Conservation (phyloP, 805 yeast species). For the Martiniozyma abietophila region DNA sequence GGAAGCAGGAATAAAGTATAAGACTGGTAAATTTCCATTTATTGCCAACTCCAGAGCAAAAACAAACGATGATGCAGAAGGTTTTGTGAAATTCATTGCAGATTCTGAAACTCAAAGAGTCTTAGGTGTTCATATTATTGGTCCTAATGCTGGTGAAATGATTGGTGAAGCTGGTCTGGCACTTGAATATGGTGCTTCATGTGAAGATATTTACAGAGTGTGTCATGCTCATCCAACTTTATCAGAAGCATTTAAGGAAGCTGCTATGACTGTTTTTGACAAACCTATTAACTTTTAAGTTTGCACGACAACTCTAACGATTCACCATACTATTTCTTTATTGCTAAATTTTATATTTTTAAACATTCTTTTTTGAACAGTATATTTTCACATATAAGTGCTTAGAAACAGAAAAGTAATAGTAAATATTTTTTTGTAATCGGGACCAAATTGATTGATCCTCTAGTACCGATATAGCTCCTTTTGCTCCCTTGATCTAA, state of each 20-base stretch:
- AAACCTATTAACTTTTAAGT: slow-evolving; percentile 80
- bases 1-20: slow-evolving; percentile 84
- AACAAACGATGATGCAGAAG: slow-evolving; percentile 95
- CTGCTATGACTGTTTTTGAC: slow-evolving; percentile 84
- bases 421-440: no score
- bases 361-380: no score
- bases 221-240: slow-evolving; percentile 99
- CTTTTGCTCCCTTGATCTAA: no score
- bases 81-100: slow-evolving; percentile 90
- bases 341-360: no score
- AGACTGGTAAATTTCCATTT: slow-evolving; percentile 97
- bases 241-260: slow-evolving; percentile 97
- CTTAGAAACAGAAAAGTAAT: no score
- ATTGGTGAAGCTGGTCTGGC: slow-evolving; percentile 98
- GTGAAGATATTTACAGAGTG: slow-evolving; percentile 95
- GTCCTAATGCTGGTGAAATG: slow-evolving; percentile 99
- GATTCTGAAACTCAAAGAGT: slow-evolving; percentile 97
- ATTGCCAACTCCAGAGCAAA: slow-evolving; percentile 99
- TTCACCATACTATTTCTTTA: no score
- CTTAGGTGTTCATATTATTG: slow-evolving; percentile 93
- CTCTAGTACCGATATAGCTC: no score
- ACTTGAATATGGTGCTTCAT: slow-evolving; percentile 95
- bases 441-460: no score
- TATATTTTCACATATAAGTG: no score
- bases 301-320: no score